Conservation (phyloP, 2,329 filamentous ascomycete genomes). For the Coniochaeta ligniaria region DNA sequence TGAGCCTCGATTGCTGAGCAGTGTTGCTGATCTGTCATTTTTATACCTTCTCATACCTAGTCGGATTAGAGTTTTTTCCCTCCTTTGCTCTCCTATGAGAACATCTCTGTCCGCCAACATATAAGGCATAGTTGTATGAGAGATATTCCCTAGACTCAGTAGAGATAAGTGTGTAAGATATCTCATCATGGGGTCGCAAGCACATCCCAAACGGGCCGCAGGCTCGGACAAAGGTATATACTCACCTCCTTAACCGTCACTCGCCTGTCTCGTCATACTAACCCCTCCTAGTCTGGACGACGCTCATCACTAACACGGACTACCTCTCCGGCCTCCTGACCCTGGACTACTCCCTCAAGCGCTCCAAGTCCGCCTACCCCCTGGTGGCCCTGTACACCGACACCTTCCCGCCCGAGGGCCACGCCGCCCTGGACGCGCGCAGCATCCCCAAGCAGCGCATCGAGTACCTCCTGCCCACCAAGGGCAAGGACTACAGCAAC, state of each 20-base stretch:
- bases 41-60: background rate
- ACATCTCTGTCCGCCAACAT: background rate
- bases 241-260: background rate
- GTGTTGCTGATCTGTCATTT: background rate
- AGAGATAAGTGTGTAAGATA: too few relatives aligned
- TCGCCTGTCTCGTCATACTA: background rate
- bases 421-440: slow-evolving; percentile 60
- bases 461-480: slow-evolving; percentile 62
- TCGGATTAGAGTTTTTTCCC: background rate
- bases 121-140: background rate
- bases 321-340: slow-evolving; percentile 81
- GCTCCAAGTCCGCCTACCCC: slow-evolving; percentile 60
- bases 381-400: slow-evolving; percentile 80
- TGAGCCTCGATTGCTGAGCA: background rate
- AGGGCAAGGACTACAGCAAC: slow-evolving; percentile 56
- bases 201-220: background rate
- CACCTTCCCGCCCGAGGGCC: slow-evolving; percentile 61
- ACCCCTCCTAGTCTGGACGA: slow-evolving; percentile 58
- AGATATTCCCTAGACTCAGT: background rate
- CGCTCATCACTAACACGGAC: slow-evolving; percentile 74
- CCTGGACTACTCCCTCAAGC: slow-evolving; percentile 69
- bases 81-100: background rate
- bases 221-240: background rate
- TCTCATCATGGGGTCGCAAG: background rate
- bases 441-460: slow-evolving; percentile 64